These are phyloP conservation scores for Lepidopterella palustris DNA, from an alignment of 495 filamentous ascomycete genomes.

Conservation along the genomic window DNA sequence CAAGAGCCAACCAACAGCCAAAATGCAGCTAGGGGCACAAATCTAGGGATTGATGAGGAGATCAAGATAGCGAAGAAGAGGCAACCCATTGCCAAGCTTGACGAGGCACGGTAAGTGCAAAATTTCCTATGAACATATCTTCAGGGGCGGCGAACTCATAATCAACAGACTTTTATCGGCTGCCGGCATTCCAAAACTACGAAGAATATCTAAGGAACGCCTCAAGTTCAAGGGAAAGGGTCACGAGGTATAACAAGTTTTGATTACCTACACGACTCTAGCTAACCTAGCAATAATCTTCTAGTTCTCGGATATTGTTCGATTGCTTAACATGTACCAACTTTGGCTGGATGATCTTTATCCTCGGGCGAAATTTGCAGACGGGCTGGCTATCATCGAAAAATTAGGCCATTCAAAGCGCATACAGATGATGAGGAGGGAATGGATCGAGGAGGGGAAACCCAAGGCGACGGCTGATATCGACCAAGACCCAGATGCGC, in stretches of 20 bases:
- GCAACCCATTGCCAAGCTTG: slow-evolving; percentile 72
- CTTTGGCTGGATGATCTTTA: slow-evolving; percentile 96
- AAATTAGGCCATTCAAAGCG: slow-evolving; percentile 79
- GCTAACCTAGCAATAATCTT: not conserved
- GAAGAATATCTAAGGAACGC: slow-evolving; percentile 59
- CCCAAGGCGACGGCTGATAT: slow-evolving; percentile 9
- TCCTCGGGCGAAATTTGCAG: slow-evolving; percentile 87
- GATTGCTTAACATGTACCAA: slow-evolving; percentile 85
- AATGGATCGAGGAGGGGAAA: slow-evolving; percentile 81
- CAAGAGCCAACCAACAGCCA: not conserved
- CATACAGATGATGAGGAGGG: slow-evolving; percentile 63
- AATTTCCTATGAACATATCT: not conserved
- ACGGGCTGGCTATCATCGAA: slow-evolving; percentile 86
- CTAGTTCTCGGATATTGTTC: slow-evolving; percentile 78
- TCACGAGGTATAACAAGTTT: slow-evolving; percentile 59
- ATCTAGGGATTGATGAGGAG: slow-evolving; percentile 77
- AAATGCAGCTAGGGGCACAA: slow-evolving; percentile 26
- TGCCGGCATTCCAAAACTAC: slow-evolving; percentile 75
- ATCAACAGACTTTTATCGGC: slow-evolving; percentile 64
- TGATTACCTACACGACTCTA: not conserved
- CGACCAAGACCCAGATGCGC: not conserved
- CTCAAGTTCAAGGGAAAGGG: slow-evolving; percentile 88
- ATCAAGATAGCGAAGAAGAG: slow-evolving; percentile 72
- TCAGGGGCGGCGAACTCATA: not conserved
- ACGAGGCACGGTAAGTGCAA: slow-evolving; percentile 61